Conservation (phyloP, 2,329 filamentous ascomycete genomes). For the Dactylellina parvicollis region DNA sequence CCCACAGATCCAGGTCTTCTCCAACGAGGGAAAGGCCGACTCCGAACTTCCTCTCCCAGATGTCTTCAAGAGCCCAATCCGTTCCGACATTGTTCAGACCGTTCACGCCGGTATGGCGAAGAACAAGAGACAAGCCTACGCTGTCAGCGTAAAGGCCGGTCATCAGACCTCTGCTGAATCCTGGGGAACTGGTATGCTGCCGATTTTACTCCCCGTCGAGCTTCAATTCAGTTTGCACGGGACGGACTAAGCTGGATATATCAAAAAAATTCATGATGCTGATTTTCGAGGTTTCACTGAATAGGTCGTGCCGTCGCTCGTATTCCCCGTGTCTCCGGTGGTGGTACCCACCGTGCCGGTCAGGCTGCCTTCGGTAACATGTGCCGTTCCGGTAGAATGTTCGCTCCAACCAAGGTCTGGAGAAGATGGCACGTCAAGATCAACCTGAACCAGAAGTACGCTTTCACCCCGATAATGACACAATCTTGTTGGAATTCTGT, state of each 20-base stretch:
- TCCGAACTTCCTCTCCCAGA: constrained; percentile 90
- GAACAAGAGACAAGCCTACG: constrained; percentile 99
- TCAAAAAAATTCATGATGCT: constrained; percentile 29
- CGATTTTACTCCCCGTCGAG: constrained; percentile 56
- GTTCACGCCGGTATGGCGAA: constrained; percentile 99
- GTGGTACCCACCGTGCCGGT: constrained; percentile 99
- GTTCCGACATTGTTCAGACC: constrained; percentile 95
- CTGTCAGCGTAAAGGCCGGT: constrained; percentile 99
- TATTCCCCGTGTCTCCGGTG: constrained; percentile 99
- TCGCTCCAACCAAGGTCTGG: constrained; percentile 99
- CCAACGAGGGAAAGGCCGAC: constrained; percentile 92
- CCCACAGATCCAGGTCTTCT: constrained; percentile 97
- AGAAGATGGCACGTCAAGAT: constrained; percentile 99
- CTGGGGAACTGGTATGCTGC: constrained; percentile 93
- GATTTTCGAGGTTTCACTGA: constrained; percentile 45
- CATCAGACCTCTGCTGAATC: constrained; percentile 99
- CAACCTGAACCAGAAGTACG: constrained; percentile 95
- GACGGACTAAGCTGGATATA: constrained; percentile 29
- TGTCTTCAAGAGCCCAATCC: constrained; percentile 97
- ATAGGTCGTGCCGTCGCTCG: constrained; percentile 97
- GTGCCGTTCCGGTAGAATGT: constrained; percentile 99
- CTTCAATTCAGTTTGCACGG: constrained; percentile 29
- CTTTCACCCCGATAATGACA: constrained; percentile 36
- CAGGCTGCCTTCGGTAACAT: constrained; percentile 99
- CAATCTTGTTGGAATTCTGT: constrained; percentile 26